phyloP scores from a whole-genome alignment of 306 rosid species.

The Hylodesmum podocarpum region DNA sequence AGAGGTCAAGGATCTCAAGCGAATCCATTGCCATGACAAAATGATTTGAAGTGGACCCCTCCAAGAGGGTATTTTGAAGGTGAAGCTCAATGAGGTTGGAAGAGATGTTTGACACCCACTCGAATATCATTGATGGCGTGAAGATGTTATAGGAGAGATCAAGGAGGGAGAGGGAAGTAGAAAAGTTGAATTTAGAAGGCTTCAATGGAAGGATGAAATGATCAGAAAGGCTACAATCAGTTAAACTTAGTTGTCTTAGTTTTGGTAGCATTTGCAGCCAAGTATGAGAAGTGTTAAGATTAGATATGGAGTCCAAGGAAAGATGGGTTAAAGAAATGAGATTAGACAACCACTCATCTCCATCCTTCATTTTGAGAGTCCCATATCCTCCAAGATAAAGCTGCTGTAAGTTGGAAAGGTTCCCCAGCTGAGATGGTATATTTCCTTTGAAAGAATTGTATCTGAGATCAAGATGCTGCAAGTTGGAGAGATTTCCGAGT shows the following conservation, averaged over 20 bases:
- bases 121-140: slow-evolving; percentile 1
- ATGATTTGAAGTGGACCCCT: neutral
- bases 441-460: neutral
- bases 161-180: neutral
- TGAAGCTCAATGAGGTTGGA: slow-evolving; percentile 25
- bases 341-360: slow-evolving; percentile 32
- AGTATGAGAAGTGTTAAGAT: neutral
- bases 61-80: neutral
- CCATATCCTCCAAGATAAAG: neutral
- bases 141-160: neutral
- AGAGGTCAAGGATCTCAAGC: slow-evolving; percentile 13
- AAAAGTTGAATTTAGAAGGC: neutral
- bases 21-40: neutral
- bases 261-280: slow-evolving; percentile 15
- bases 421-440: slow-evolving; percentile 32
- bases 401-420: slow-evolving; percentile 16
- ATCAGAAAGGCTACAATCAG: slow-evolving; percentile 13
- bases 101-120: slow-evolving; percentile 24
- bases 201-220: neutral
- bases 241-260: neutral
- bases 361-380: neutral
- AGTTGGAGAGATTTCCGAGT: slow-evolving; percentile 32
- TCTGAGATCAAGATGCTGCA: slow-evolving; percentile 19
- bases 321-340: slow-evolving; percentile 33
- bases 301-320: neutral